Evolutionary conservation across 2,329 filamentous ascomycete species (phyloP), one percentile per base, ranked within the genome.

Genomic region (Cordyceps pruinosa): DNA sequence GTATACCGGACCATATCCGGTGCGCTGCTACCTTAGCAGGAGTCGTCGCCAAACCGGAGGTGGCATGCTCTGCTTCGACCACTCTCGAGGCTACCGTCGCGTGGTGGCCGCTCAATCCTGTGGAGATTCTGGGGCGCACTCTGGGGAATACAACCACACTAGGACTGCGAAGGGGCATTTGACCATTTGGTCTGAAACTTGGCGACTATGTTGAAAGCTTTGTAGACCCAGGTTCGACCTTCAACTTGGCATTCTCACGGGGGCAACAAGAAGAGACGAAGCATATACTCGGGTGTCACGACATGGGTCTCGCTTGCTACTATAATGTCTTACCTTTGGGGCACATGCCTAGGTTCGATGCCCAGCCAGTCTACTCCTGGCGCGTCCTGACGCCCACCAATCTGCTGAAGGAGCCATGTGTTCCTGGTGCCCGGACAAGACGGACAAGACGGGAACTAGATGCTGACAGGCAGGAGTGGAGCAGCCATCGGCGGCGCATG

Each of bases 381-480:
- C 13, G 12, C 15, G 12, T n/a, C 7, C 42, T 10, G 25, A 19
- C 25, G 3, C 8, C 25, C n/a, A 21, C 25, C n/a, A 19, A 25
- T n/a, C 15, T 42, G 9, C 26, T 21, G 8, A 44, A 25, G 17
- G 13, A n/a, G 26, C 10, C 25, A 26, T 19, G 19, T 34, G 50
- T 37, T 32, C 41, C 41, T 25, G 8, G 41, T 41, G 51, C 41
- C 6, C n/a, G 19, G 35, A 12, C 49, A 23, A 44, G 49, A 37
- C 42, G 51, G 30, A 21, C 44, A 17, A 32, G 52, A 47, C 42
- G 42, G 42, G 52, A 55, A 30, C 42, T 47, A 47, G 42, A 39
- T 25, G 51, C 42, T 55, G 52, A 47, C 52, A 28, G 26, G 26
- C 34, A 32, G 37, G 37, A 41, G 51, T 55, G 52, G 52, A 55